Conservation (phyloP, 2,329 filamentous ascomycete species). For the Shiraia bambusicola region DNA sequence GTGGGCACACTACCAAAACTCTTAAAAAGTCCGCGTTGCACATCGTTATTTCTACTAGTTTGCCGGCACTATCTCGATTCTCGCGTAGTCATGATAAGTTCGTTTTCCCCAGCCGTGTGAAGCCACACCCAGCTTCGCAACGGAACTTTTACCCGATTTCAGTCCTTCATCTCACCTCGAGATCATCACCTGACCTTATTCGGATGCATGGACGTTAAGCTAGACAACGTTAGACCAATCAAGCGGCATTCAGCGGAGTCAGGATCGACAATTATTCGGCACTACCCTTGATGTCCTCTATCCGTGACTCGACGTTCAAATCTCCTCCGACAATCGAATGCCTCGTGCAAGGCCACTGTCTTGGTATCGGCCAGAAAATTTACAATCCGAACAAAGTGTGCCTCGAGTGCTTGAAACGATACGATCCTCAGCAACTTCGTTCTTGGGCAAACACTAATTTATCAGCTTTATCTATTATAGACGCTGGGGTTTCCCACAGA, state of each 20-base stretch:
- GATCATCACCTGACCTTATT: not conserved
- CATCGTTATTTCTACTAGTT: too few relatives aligned
- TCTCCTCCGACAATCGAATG: constrained; percentile 29
- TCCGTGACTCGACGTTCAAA: constrained; percentile 18
- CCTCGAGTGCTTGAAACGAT: constrained; percentile 24
- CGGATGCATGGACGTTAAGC: constrained; percentile 21
- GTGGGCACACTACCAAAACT: too few relatives aligned
- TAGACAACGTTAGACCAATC: constrained; percentile 16
- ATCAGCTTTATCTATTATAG: constrained; percentile 15
- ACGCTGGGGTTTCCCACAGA: constrained; percentile 22
- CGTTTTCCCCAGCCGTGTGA: too few relatives aligned
- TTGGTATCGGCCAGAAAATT: constrained; percentile 32
- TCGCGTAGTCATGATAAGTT: too few relatives aligned
- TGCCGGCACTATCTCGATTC: too few relatives aligned
- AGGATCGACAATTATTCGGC: constrained; percentile 15
- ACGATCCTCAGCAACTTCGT: constrained; percentile 29
- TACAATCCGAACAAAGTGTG: constrained; percentile 22
- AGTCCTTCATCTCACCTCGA: not conserved
- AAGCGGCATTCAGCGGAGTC: constrained; percentile 13
- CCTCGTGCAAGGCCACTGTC: constrained; percentile 20
- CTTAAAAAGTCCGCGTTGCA: too few relatives aligned
- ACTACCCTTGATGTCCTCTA: constrained; percentile 20
- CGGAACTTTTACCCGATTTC: not conserved
- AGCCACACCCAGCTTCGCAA: too few relatives aligned
- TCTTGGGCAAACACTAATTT: constrained; percentile 18